phyloP scores from a whole-genome alignment of 1,284 basidiomycete species.

The Phellinidium pouzarii region DNA sequence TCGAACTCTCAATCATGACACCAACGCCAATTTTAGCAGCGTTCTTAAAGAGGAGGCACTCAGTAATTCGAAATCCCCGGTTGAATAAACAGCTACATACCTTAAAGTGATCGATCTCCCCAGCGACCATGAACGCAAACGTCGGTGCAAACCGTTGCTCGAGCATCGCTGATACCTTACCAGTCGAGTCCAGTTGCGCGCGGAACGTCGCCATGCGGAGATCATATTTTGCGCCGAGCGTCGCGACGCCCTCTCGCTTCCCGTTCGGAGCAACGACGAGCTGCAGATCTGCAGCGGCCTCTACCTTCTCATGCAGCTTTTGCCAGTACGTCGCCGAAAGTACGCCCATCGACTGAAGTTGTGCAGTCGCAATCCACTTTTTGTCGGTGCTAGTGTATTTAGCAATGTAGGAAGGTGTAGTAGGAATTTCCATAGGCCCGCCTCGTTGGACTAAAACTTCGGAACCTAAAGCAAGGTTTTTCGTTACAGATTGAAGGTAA shows the following conservation, averaged over 20 bases:
- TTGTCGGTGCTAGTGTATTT: constrained; percentile 73
- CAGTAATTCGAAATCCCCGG: background rate
- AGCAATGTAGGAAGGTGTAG: constrained; percentile 81
- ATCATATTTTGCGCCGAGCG: constrained; percentile 94
- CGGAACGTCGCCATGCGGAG: constrained; percentile 90
- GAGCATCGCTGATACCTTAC: constrained; percentile 90
- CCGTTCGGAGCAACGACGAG: constrained; percentile 70
- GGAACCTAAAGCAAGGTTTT: constrained; percentile 84
- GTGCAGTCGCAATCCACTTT: constrained; percentile 91
- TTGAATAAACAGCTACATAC: constrained; percentile 35
- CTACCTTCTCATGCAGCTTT: constrained; percentile 92
- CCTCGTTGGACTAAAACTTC: constrained; percentile 81
- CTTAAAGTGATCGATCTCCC: constrained; percentile 99
- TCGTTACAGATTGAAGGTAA: constrained; percentile 93
- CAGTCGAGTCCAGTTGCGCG: constrained; percentile 87
- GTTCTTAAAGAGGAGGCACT: constrained; percentile 47
- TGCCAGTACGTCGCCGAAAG: constrained; percentile 96
- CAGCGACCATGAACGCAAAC: constrained; percentile 90
- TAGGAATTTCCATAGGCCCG: constrained; percentile 25
- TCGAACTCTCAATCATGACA: constrained; percentile 89
- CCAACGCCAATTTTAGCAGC: constrained; percentile 92
- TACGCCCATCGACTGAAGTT: constrained; percentile 82
- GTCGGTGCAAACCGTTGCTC: constrained; percentile 96
- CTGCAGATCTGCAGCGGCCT: constrained; percentile 94
- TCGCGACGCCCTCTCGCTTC: constrained; percentile 87